These are phyloP conservation scores for Closterium sp. DNA, from an alignment of 139 green algal genomes.

Conservation along the genomic window DNA sequence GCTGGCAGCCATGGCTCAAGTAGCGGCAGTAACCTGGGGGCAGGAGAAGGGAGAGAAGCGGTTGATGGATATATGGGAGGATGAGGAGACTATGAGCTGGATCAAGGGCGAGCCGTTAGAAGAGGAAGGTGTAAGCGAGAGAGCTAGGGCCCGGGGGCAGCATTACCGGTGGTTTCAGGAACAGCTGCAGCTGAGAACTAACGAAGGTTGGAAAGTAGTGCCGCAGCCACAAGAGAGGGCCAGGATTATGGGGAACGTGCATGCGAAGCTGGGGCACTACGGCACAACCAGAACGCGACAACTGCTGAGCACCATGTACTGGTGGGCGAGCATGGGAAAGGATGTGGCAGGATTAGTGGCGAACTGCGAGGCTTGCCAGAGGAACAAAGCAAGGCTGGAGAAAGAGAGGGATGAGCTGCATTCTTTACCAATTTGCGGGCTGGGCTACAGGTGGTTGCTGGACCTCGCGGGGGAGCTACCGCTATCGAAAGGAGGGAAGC, in stretches of 20 bases:
- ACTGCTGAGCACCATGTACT: not conserved
- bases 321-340: not conserved
- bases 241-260: not conserved
- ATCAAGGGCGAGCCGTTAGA: too few species aligned
- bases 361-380: not conserved
- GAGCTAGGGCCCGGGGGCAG: not conserved
- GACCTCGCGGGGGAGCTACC: constrained; percentile 34
- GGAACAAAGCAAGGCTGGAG: too few species aligned
- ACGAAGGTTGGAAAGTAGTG: not conserved
- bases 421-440: not conserved
- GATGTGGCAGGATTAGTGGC: not conserved
- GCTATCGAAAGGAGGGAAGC: not conserved
- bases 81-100: too few species aligned
- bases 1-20: too few species aligned
- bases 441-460: constrained; percentile 10
- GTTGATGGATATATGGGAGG: too few species aligned
- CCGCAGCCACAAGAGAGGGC: too few species aligned
- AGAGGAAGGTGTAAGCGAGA: not conserved
- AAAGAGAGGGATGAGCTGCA: too few species aligned
- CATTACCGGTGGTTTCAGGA: not conserved
- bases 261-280: constrained; percentile 17
- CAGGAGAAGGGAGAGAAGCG: too few species aligned
- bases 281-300: not conserved
- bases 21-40: too few species aligned
- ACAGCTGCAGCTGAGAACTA: not conserved